Evolutionary conservation across 208 protist species (phyloP), one percentile per base, ranked within the genome.

Genomic region (Acanthamoeba lenticulata): DNA sequence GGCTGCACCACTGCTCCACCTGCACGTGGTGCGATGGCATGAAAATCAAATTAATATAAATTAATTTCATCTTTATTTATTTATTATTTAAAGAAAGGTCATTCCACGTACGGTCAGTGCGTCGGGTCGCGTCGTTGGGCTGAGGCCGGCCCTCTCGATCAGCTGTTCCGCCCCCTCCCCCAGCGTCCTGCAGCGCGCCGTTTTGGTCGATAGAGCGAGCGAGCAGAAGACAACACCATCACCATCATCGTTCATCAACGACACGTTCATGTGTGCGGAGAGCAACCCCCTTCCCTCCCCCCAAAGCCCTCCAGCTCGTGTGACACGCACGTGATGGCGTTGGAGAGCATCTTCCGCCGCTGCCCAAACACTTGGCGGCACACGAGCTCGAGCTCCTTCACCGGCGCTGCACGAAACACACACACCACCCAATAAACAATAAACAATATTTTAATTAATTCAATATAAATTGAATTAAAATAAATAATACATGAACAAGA

Each of bases 371-470:
- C 81, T 29, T 90, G 49, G 3, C 81, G 45, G 44, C 81, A 90
- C 49, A 90, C 81, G 17, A 69, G 47, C 81, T 90, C 81, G 19
- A 90, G 52, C 34, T 57, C 81, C 81, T 57, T 67, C 32, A 90
- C 38, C n/a, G 45, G 49, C 27, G 52, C 81, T 62, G 72, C 67
- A 42, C 67, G 38, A 79, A 4, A 38, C 4, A 17, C n/a, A 79
- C 34, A 69, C n/a, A n/a, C n/a, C n/a, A n/a, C n/a, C n/a, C n/a
- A n/a, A 72, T 34, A 32, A 72, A 72, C 17, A 72, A 57, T 57
- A 57, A 57, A 57, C 49, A 57, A 57, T 57, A 24, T 57, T 57
- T 57, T 24, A 57, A 57, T 57, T 57, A 57, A 57, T 21, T 67
- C 15, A 67, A 21, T 67, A 67, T 29, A 7, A 67, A 34, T 29